These are phyloP conservation scores for Glebionis coronaria DNA, from an alignment of 129 eudicot species.

Conservation along the genomic window DNA sequence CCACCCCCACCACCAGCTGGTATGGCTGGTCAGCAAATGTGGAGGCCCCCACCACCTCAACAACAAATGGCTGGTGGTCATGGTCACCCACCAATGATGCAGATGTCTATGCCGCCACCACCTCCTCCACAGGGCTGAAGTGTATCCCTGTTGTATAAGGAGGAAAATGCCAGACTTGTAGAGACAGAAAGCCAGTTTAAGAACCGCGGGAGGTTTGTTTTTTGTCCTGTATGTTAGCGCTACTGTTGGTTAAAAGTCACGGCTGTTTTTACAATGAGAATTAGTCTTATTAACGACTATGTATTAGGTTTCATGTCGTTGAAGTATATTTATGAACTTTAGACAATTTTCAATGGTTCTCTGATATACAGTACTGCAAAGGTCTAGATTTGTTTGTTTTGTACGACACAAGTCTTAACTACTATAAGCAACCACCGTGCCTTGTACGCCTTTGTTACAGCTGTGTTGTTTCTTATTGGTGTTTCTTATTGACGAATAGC, in stretches of 20 bases:
- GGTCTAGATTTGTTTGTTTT: neutral
- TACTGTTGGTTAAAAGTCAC: neutral
- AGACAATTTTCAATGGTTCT: neutral
- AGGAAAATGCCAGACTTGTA: slow-evolving; percentile 11
- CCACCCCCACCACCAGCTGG: slow-evolving; percentile 81
- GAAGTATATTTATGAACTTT: neutral
- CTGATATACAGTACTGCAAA: too few species aligned
- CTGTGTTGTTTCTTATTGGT: too few species aligned
- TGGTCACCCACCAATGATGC: slow-evolving; percentile 61
- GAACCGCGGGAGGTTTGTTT: slow-evolving; percentile 7
- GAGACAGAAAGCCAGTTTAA: slow-evolving; percentile 11
- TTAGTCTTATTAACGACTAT: too few species aligned
- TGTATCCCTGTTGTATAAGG: neutral
- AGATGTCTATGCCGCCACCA: slow-evolving; percentile 74
- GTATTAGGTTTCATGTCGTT: neutral
- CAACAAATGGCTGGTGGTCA: slow-evolving; percentile 75
- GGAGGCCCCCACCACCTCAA: slow-evolving; percentile 92
- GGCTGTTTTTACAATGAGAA: neutral
- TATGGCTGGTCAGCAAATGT: slow-evolving; percentile 57
- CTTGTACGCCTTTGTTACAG: too few species aligned
- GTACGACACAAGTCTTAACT: too few species aligned
- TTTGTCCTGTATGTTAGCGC: neutral
- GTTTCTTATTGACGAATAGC: too few species aligned
- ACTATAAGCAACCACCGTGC: too few species aligned
- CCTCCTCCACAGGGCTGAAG: slow-evolving; percentile 50